Percentiles rank a stretch among this genome's conserved stretches.
Evolutionary conservation across 164 flowering plant genomes (phyloP).

Genomic region (Macadamia tetraphylla): DNA sequence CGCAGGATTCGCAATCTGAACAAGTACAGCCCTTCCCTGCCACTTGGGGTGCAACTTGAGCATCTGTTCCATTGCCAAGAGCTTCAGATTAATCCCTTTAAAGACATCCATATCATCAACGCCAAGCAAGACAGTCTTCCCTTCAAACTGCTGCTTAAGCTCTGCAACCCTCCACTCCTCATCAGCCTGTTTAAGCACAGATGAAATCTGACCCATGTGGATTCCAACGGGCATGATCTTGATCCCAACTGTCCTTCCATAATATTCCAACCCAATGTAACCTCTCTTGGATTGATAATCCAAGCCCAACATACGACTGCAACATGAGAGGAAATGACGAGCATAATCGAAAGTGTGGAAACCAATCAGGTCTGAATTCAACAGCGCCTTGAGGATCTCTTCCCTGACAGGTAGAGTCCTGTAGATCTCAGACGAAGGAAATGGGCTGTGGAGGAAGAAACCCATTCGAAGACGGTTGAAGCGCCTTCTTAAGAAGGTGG

Average conservation of each 20-base stretch:
- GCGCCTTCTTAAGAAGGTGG: slow-evolving; percentile 63
- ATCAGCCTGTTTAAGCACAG: slow-evolving; percentile 50
- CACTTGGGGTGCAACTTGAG: slow-evolving; percentile 56
- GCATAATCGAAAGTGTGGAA: slow-evolving; percentile 87
- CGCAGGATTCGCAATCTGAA: slow-evolving; percentile 74
- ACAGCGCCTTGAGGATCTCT: slow-evolving; percentile 63
- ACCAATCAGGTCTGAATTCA: slow-evolving; percentile 67
- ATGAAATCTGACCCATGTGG: slow-evolving; percentile 70
- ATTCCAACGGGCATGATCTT: slow-evolving; percentile 82
- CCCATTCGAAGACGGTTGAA: slow-evolving; percentile 64
- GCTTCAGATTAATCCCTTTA: slow-evolving; percentile 67
- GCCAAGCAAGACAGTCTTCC: slow-evolving; percentile 66
- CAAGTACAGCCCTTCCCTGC: slow-evolving; percentile 70
- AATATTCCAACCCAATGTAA: slow-evolving; percentile 69
- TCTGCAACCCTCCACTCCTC: slow-evolving; percentile 59
- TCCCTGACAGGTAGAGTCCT: slow-evolving; percentile 72
- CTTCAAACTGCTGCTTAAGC: slow-evolving; percentile 65
- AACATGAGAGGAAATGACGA: slow-evolving; percentile 82
- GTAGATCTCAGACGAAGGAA: slow-evolving; percentile 79
- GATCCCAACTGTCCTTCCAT: slow-evolving; percentile 67
- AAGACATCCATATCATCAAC: slow-evolving; percentile 84
- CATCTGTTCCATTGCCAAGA: slow-evolving; percentile 78
- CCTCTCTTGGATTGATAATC: slow-evolving; percentile 81
- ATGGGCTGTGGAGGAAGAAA: slow-evolving; percentile 71
- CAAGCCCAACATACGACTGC: slow-evolving; percentile 76